Conservation (phyloP, 768 basidiomycete genomes). For the Phylloporus rhodoxanthus region DNA sequence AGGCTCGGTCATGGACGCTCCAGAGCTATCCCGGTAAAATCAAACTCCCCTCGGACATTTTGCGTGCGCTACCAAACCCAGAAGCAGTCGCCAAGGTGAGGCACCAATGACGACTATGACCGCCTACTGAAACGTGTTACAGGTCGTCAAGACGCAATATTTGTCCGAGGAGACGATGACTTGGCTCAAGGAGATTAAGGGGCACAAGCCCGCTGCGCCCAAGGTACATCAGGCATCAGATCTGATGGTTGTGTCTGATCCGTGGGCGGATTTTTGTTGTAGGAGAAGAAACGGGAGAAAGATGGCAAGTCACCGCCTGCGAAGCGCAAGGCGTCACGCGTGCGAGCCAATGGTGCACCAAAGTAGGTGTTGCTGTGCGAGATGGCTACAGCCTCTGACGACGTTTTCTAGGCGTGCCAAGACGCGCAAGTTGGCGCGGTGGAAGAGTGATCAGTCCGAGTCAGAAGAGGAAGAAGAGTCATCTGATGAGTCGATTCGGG, state of each 20-base stretch:
- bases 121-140: conserved; percentile 1
- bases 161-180: conserved; percentile 52
- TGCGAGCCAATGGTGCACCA: conserved; percentile 23
- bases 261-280: conserved; percentile 9
- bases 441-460: conserved; percentile 31
- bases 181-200: conserved; percentile 50
- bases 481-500: conserved; percentile 30
- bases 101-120: background rate
- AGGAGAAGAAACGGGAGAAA: conserved; percentile 43
- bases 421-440: conserved; percentile 24
- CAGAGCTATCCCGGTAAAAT: conserved; percentile 77
- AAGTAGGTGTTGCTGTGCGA: conserved; percentile 18
- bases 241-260: background rate
- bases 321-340: conserved; percentile 49
- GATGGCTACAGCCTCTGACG: background rate
- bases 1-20: conserved; percentile 65
- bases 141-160: conserved; percentile 68
- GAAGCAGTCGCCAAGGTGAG: conserved; percentile 62
- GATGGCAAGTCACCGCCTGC: conserved; percentile 44
- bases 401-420: conserved; percentile 25
- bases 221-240: conserved; percentile 23
- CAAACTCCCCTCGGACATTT: conserved; percentile 74
- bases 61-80: conserved; percentile 60
- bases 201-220: conserved; percentile 31
- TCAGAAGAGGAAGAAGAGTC: conserved; percentile 28